Conservation (phyloP, 805 yeast species). For the Tetrapisispora arboricola region DNA sequence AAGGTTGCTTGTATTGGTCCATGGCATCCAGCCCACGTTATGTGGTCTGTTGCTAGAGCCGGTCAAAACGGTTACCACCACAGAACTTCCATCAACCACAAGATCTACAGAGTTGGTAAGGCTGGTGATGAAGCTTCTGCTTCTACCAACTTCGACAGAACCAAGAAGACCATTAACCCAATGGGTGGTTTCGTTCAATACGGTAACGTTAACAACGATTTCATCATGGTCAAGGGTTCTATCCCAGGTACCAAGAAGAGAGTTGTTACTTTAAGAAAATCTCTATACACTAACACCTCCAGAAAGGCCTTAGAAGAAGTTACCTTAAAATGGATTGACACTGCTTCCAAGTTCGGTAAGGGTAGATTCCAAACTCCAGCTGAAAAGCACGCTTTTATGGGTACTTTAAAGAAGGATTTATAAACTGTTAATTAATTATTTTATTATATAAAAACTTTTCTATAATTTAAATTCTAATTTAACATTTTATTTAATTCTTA, state of each 20-base stretch:
- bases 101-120: constrained; percentile 98
- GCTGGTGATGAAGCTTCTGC: constrained; percentile 91
- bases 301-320: constrained; percentile 97
- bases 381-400: constrained; percentile 99
- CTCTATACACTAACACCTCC: constrained; percentile 93
- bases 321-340: constrained; percentile 98
- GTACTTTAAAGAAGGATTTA: constrained; percentile 98
- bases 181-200: constrained; percentile 99
- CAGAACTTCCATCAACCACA: constrained; percentile 99
- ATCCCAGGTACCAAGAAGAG: constrained; percentile 99
- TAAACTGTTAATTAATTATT: constrained; percentile 29
- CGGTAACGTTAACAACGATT: constrained; percentile 97
- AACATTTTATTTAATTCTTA: neutral
- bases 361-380: constrained; percentile 99
- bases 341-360: constrained; percentile 99
- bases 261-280: constrained; percentile 97
- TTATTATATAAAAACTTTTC: neutral
- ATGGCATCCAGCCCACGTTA: constrained; percentile 99
- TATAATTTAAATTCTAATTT: neutral
- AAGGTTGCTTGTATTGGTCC: constrained; percentile 99
- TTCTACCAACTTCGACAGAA: constrained; percentile 97
- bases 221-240: constrained; percentile 95
- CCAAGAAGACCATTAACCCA: constrained; percentile 99
- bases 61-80: constrained; percentile 99
- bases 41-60: constrained; percentile 99